Percentiles rank a stretch among this genome's conserved stretches.
phyloP scores from a whole-genome alignment of 225 moss, liverwort and hornwort species.

The Takakia lepidozioides region DNA sequence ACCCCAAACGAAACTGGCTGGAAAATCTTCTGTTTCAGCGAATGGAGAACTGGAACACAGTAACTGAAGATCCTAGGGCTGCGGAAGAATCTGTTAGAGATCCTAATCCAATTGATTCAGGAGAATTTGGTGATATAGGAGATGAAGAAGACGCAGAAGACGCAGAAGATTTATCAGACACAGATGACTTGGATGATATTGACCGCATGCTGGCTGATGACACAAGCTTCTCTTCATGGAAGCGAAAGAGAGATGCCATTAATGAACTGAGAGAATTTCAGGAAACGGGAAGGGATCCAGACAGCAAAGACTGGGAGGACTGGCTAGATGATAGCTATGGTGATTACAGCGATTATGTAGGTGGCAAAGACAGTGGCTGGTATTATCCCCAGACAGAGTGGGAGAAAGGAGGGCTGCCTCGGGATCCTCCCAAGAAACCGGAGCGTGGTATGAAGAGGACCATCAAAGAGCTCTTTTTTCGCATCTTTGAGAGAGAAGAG shows the following conservation, averaged over 20 bases:
- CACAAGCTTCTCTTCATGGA: constrained; percentile 58
- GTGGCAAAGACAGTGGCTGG: constrained; percentile 36
- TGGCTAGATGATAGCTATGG: constrained; percentile 83
- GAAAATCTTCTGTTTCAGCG: no score
- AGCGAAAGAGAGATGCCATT: constrained; percentile 42
- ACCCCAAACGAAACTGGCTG: no score
- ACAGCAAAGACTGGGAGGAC: constrained; percentile 81
- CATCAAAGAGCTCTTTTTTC: constrained; percentile 63
- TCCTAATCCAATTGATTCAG: no score
- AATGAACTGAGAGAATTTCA: constrained; percentile 67
- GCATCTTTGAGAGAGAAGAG: constrained; percentile 64
- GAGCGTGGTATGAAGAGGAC: constrained; percentile 88
- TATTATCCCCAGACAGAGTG: constrained; percentile 42
- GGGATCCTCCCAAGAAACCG: constrained; percentile 68
- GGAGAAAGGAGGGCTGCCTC: constrained; percentile 72
- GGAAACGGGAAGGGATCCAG: constrained; percentile 59
- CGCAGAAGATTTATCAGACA: constrained; percentile 13
- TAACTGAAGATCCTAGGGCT: no score
- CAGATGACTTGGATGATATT: constrained; percentile 24
- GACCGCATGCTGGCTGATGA: constrained; percentile 64
- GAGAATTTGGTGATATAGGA: neutral
- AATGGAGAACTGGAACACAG: no score
- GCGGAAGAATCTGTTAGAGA: no score
- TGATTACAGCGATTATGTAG: constrained; percentile 35
- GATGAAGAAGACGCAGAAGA: constrained; percentile 5